phyloP scores from a whole-genome alignment of 805 yeast species.

The Zygoascus flipseniorum region DNA sequence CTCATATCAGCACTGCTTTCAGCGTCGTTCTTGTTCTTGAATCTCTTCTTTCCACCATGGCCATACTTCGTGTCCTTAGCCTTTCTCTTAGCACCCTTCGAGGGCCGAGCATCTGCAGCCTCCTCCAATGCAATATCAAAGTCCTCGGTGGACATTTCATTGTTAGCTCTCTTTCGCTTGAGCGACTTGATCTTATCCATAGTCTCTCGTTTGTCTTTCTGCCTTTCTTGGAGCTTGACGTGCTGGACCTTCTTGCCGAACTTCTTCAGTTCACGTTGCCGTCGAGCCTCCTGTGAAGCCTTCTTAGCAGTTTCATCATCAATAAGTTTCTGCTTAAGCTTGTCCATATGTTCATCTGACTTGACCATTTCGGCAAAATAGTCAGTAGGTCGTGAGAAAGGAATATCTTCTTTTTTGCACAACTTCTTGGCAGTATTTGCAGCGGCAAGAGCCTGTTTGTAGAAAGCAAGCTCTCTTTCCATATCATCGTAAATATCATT shows the following conservation, averaged over 20 bases:
- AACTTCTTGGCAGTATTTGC: slow-evolving; percentile 65
- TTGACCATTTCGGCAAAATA: slow-evolving; percentile 98
- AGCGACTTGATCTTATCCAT: slow-evolving; percentile 84
- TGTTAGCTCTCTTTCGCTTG: slow-evolving; percentile 76
- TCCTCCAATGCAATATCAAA: slow-evolving; percentile 88
- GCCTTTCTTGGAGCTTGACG: slow-evolving; percentile 88
- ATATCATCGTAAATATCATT: slow-evolving; percentile 91
- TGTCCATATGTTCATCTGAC: slow-evolving; percentile 97
- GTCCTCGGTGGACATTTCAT: slow-evolving; percentile 63
- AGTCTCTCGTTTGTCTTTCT: slow-evolving; percentile 84
- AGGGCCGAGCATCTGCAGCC: slow-evolving; percentile 56
- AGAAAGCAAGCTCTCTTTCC: slow-evolving; percentile 89
- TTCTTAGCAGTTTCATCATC: slow-evolving; percentile 64
- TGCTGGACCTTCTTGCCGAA: slow-evolving; percentile 96
- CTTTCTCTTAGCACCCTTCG: slow-evolving; percentile 53
- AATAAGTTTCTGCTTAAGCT: slow-evolving; percentile 69
- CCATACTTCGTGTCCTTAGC: slow-evolving; percentile 74
- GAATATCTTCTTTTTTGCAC: slow-evolving; percentile 56
- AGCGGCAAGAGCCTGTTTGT: slow-evolving; percentile 87
- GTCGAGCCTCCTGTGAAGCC: slow-evolving; percentile 87
- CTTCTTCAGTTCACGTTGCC: slow-evolving; percentile 90
- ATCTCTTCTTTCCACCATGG: slow-evolving; percentile 69
- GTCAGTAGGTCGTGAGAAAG: slow-evolving; percentile 89
- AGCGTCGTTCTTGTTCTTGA: slow-evolving; percentile 63
- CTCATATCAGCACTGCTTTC: slow-evolving; percentile 61